Evolutionary conservation across 805 yeast genomes (phyloP), one percentile per base, ranked within the genome.

Genomic region (Blastobotrys robertii): DNA sequence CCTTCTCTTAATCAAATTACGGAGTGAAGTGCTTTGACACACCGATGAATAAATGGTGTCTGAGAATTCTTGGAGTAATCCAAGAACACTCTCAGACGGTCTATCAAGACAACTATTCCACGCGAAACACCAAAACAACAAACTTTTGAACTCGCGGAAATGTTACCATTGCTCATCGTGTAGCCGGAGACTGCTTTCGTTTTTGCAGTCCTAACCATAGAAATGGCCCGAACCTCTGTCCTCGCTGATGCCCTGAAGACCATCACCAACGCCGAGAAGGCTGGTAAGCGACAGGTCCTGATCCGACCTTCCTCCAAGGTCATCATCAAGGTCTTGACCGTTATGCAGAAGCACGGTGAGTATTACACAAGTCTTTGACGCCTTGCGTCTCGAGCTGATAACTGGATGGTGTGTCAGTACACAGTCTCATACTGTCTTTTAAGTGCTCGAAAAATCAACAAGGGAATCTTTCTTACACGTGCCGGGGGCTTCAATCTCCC

Each of bases 301-400:
- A 83, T 88, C 75, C 84, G 96, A 81, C 97, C 97, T 58, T 86
- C 97, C 44, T 88, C 96, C 68, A 88, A 88, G 84, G 97, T 88
- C 64, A 87, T 88, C 76, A 79, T 88, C 82, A 88, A 86, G 76
- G 88, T 86, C 76, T 78, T 88, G 71, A 77, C 85, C 66, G 97
- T 88, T 63, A 87, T 88, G 84, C 97, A 88, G 79, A 86, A 79
- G 76, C 97, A 88, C 72, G 96, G 96, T 73, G 70, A 58, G 77
- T 73, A 52, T 44, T 9, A 36, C 11, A 16, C 10, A 19, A 31
- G 32, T 19, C 8, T 34, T 37, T 31, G 29, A 11, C 28, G 8
- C 37, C 22, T 28, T 38, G 19, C 12, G 30, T 12, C 44, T 60
- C 96, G 95, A 81, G 79, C 80, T 84, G 94, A 87, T 88, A 87